Evolutionary conservation across 495 filamentous ascomycete species (phyloP).

Genomic region (Melanomma pulvis-pyrius): DNA sequence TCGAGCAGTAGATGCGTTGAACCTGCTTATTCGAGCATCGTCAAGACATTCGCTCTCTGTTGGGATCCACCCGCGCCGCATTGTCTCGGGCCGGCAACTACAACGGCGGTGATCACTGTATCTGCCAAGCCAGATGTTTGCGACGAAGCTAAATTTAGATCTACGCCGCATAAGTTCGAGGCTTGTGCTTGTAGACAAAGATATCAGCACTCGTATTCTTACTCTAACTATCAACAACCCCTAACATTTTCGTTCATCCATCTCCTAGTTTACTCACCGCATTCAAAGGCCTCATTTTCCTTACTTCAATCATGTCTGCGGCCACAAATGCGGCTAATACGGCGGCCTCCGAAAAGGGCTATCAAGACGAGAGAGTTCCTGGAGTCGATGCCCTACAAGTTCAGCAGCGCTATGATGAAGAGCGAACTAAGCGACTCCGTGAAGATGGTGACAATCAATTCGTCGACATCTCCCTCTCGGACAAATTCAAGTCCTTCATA

Average conservation of each 20-base stretch:
- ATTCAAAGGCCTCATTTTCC: not conserved
- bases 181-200: not conserved
- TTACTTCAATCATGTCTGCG: not conserved
- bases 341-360: not conserved
- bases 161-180: too few relatives aligned
- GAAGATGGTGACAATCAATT: constrained; percentile 28
- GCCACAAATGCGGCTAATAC: not conserved
- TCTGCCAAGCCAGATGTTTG: too few relatives aligned
- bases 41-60: too few relatives aligned
- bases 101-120: too few relatives aligned
- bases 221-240: not conserved
- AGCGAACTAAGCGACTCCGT: constrained; percentile 34
- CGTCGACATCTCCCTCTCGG: constrained; percentile 23
- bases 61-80: too few relatives aligned
- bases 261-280: not conserved
- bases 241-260: not conserved
- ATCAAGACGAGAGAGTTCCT: constrained; percentile 9
- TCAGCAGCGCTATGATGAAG: constrained; percentile 22
- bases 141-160: too few relatives aligned
- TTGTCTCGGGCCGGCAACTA: too few relatives aligned
- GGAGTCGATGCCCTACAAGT: constrained; percentile 7
- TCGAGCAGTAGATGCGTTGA: too few relatives aligned
- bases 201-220: not conserved
- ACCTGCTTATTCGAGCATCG: too few relatives aligned
- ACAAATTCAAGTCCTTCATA: constrained; percentile 23